Conservation (phyloP, 2,329 filamentous ascomycete genomes). For the Zasmidium citrigriseum region DNA sequence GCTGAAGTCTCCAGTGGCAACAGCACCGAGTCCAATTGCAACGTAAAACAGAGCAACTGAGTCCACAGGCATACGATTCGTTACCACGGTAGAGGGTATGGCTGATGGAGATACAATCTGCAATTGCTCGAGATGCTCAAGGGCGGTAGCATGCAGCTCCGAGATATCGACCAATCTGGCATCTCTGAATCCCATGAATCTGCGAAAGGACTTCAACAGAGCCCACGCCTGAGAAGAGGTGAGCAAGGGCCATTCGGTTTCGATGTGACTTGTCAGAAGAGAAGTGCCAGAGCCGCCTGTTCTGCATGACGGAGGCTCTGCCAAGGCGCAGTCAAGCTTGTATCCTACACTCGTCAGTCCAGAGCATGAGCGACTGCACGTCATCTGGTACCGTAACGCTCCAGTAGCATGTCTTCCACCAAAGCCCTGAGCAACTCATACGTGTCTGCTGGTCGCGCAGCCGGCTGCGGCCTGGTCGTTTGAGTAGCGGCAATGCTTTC, state of each 20-base stretch:
- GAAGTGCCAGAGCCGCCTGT: neutral
- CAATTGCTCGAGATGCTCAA: neutral
- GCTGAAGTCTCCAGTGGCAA: neutral
- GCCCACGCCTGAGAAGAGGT: neutral
- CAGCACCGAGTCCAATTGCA: neutral
- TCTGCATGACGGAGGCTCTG: conserved; percentile 5
- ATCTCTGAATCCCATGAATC: conserved; percentile 5
- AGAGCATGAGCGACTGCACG: neutral
- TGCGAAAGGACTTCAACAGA: neutral
- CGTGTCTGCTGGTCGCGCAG: too few relatives aligned
- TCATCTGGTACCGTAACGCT: neutral
- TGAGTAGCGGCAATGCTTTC: too few relatives aligned
- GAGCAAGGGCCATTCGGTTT: neutral
- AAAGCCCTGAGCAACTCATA: too few relatives aligned
- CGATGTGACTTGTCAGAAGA: neutral
- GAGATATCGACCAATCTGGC: conserved; percentile 1
- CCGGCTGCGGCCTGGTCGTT: too few relatives aligned
- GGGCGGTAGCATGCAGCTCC: neutral
- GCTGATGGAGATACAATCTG: neutral
- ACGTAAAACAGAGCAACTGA: neutral
- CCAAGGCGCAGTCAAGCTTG: neutral
- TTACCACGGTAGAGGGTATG: neutral
- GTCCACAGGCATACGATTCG: neutral
- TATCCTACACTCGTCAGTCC: neutral
- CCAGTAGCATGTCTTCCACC: neutral